Conservation (phyloP, 1,284 basidiomycete species). For the Sphagnurus paluster region DNA sequence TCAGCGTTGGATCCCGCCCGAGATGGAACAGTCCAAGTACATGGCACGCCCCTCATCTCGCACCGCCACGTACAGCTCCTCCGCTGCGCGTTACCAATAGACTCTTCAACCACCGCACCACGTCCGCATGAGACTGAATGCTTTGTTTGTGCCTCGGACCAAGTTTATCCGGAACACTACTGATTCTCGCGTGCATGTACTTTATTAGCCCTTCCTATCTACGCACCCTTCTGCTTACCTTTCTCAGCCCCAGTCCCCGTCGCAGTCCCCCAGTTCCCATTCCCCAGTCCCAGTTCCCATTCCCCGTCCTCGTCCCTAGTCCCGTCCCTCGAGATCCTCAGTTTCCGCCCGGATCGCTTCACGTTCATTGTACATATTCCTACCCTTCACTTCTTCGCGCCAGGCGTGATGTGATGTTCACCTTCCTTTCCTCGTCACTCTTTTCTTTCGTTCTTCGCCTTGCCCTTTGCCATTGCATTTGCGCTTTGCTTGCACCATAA, state of each 20-base stretch:
- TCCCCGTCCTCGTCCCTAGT: neutral
- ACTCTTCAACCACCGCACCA: conserved; percentile 16
- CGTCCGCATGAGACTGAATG: no score
- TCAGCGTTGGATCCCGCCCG: conserved; percentile 52
- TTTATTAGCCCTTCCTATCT: conserved; percentile 21
- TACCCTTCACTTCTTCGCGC: conserved; percentile 15
- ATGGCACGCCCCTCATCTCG: conserved; percentile 23
- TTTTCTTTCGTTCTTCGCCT: conserved; percentile 11
- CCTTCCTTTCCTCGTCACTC: conserved; percentile 22
- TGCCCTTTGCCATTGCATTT: no score
- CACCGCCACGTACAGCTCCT: conserved; percentile 23
- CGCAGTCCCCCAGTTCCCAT: conserved; percentile 7
- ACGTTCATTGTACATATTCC: conserved; percentile 16
- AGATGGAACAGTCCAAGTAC: conserved; percentile 17
- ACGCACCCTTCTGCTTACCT: conserved; percentile 11
- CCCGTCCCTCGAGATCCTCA: neutral
- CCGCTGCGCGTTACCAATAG: conserved; percentile 20
- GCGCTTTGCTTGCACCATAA: conserved; percentile 17
- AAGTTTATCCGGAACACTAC: conserved; percentile 17
- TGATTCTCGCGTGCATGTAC: conserved; percentile 20
- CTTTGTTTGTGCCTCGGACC: conserved; percentile 14
- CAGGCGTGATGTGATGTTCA: conserved; percentile 17
- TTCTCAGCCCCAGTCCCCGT: neutral
- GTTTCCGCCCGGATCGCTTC: conserved; percentile 4
- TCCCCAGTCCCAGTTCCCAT: neutral